Evolutionary conservation across 2,329 filamentous ascomycete genomes (phyloP), one percentile per base, ranked within the genome.

Genomic region (Fusarium sp.): DNA sequence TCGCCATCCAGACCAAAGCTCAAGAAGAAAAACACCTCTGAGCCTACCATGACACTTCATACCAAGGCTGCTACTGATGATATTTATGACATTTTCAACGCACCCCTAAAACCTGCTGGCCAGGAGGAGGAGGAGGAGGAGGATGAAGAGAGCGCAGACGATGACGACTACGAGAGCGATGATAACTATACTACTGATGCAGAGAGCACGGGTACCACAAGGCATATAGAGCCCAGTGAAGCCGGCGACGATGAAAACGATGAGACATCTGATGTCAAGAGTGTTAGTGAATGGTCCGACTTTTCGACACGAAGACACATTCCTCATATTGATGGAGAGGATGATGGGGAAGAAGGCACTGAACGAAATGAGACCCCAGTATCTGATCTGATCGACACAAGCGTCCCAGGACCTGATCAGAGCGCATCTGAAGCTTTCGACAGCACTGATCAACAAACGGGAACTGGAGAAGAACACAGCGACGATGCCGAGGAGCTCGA

Each of bases 11-110:
- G 91, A n/a, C 91, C 90, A 7, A 98, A 97, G 81, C 87, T 95
- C 61, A 92, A 91, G 72, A 93, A 93, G 80, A 96, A 93, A 80
- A 91, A 91, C 74, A 73, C 82, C 4, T 84, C 87, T 56, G 95
- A 98, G 81, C 93, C 95, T n/a, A 99, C 96, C 4, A 98, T 99
- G 95, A 99, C 96, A 1, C 89, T 99, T 73, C 94, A 98, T 79
- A 99, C 96, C 17, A 93, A 90, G 76, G 95, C 96, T 72, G 96
- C 96, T 8, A 98, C 95, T 70, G 95, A 98, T 75, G 96, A 99
- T 75, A 98, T 99, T 57, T 98, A 98, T 77, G 94, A 94, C 64
- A 94, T 99, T 52, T 99, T 98, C 83, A 98, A 96, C 77, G 93
- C 96, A 64, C 95, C 96, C 4, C 58, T 79, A 73, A 68, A 78